A percentile compares a stretch with the other conserved stretches of the same genome.
Conservation (phyloP, 805 yeast genomes). For the Torulaspora maleeae region DNA sequence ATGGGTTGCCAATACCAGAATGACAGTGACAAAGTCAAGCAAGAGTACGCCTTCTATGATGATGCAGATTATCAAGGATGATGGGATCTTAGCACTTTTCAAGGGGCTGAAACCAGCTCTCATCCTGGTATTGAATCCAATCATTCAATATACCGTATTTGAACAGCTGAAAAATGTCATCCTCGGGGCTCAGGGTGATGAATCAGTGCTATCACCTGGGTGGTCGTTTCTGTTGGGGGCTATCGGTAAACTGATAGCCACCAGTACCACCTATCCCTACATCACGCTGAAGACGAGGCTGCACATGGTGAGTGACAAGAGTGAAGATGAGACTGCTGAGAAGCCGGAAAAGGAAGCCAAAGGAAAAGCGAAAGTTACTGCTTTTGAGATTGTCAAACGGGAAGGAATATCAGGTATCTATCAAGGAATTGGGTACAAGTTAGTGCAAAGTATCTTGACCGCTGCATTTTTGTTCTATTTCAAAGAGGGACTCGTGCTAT, state of each 20-base stretch:
- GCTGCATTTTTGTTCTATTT: slow-evolving; percentile 88
- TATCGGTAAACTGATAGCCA: slow-evolving; percentile 83
- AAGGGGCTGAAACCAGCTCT: slow-evolving; percentile 87
- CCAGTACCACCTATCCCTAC: slow-evolving; percentile 84
- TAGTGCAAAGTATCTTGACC: slow-evolving; percentile 77
- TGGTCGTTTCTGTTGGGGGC: slow-evolving; percentile 89
- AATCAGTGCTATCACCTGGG: slow-evolving; percentile 50
- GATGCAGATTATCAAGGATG: slow-evolving; percentile 57
- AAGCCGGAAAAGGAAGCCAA: neutral
- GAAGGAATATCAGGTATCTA: slow-evolving; percentile 79
- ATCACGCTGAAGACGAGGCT: slow-evolving; percentile 84
- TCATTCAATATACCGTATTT: slow-evolving; percentile 85
- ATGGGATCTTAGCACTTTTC: slow-evolving; percentile 69
- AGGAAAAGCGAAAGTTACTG: slow-evolving; percentile 22
- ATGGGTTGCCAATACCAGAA: slow-evolving; percentile 92
- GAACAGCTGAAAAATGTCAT: slow-evolving; percentile 76
- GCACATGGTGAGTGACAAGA: slow-evolving; percentile 55
- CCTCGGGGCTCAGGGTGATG: slow-evolving; percentile 44
- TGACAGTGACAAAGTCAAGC: slow-evolving; percentile 53
- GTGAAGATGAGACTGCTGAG: slow-evolving; percentile 14
- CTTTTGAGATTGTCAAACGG: slow-evolving; percentile 52
- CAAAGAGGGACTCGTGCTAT: slow-evolving; percentile 73
- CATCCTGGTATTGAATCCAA: slow-evolving; percentile 80
- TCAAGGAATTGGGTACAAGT: slow-evolving; percentile 74
- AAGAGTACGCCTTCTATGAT: slow-evolving; percentile 53